Evolutionary conservation across 1,284 basidiomycete genomes (phyloP).

Genomic region (Malassezia vespertilionis): DNA sequence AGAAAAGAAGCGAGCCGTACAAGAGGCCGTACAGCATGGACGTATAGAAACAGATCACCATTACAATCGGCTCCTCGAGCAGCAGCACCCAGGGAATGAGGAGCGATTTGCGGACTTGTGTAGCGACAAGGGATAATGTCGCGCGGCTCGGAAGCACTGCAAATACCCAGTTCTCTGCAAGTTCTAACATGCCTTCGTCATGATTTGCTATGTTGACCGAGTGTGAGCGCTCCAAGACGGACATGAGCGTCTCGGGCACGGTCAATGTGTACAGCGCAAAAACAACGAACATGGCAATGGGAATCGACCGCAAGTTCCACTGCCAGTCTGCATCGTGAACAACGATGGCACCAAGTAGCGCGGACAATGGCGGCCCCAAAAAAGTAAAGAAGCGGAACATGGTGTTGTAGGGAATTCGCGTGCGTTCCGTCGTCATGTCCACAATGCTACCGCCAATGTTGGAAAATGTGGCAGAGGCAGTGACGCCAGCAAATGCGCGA

Average conservation of each 20-base stretch:
- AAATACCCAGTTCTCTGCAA: neutral
- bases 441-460: slow-evolving; percentile 19
- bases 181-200: neutral
- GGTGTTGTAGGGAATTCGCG: slow-evolving; percentile 17
- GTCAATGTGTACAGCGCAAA: slow-evolving; percentile 15
- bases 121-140: neutral
- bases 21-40: slow-evolving; percentile 20
- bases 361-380: slow-evolving; percentile 13
- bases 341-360: slow-evolving; percentile 14
- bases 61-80: slow-evolving; percentile 19
- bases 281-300: slow-evolving; percentile 3
- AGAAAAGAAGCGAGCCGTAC: slow-evolving; percentile 19
- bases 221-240: neutral
- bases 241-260: slow-evolving; percentile 14
- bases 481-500: slow-evolving; percentile 15
- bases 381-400: slow-evolving; percentile 16
- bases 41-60: slow-evolving; percentile 19
- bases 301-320: slow-evolving; percentile 18
- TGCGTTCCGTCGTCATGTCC: slow-evolving; percentile 20
- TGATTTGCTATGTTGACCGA: too few relatives aligned
- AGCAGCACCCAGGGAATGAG: slow-evolving; percentile 15
- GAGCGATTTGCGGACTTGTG: slow-evolving; percentile 1
- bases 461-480: slow-evolving; percentile 8
- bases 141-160: neutral
- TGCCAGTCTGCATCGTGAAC: slow-evolving; percentile 14